Conservation (phyloP, 2,329 filamentous ascomycete genomes). For the Penicillium aurantiogriseum region DNA sequence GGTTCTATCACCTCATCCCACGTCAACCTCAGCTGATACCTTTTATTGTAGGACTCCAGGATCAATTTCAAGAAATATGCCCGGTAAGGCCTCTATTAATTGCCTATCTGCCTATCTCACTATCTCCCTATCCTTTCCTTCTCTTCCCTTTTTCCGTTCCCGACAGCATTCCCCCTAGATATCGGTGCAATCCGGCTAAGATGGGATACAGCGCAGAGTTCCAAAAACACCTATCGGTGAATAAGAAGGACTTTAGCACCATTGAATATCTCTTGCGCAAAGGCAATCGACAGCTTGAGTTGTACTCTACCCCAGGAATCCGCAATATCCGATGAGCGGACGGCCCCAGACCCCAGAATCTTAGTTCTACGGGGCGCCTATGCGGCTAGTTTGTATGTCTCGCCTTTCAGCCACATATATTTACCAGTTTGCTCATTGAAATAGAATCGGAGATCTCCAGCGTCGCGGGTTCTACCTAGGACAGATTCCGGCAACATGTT, state of each 20-base stretch:
- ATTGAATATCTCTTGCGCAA: slow-evolving; percentile 84
- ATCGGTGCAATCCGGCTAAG: slow-evolving; percentile 18
- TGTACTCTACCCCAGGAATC: slow-evolving; percentile 76
- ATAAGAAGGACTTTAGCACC: slow-evolving; percentile 81
- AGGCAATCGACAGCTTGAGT: slow-evolving; percentile 76
- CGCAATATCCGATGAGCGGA: slow-evolving; percentile 61
- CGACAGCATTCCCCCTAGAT: not conserved
- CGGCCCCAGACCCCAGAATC: too few relatives aligned
- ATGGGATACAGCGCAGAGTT: slow-evolving; percentile 66
- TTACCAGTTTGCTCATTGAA: not conserved
- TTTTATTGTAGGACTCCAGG: slow-evolving; percentile 37
- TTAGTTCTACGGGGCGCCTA: not conserved
- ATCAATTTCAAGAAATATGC: slow-evolving; percentile 44
- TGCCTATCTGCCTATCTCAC: not conserved
- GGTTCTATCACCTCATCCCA: slow-evolving; percentile 21
- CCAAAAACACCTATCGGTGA: slow-evolving; percentile 63
- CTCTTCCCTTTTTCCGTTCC: slow-evolving; percentile 11
- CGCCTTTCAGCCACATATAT: not conserved
- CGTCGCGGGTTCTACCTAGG: not conserved
- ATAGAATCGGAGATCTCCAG: not conserved
- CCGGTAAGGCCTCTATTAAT: slow-evolving; percentile 33
- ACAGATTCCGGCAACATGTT: not conserved
- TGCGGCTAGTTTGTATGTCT: not conserved
- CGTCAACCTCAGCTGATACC: not conserved
- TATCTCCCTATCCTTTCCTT: not conserved